These are phyloP conservation scores for Stevia rebaudiana DNA, from an alignment of 140 eudicot species.

Conservation along the genomic window DNA sequence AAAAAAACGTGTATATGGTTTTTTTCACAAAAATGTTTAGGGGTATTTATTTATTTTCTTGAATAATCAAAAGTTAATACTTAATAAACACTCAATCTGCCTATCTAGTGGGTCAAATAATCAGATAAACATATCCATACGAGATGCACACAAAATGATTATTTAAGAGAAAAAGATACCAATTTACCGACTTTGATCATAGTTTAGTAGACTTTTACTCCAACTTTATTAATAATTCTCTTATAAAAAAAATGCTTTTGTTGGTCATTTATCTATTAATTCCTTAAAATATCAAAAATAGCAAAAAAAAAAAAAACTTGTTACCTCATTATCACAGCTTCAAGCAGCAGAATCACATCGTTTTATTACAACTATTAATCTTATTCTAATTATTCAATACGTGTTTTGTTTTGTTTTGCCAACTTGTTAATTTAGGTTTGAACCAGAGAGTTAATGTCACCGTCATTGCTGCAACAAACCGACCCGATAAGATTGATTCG, in stretches of 20 bases:
- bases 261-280: background rate
- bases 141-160: background rate
- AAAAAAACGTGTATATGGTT: background rate
- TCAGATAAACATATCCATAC: background rate
- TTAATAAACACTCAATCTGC: background rate
- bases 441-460: slow-evolving; percentile 78
- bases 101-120: background rate
- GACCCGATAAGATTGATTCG: slow-evolving; percentile 87
- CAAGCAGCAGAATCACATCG: background rate
- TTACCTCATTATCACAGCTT: background rate
- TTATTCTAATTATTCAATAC: background rate
- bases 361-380: background rate
- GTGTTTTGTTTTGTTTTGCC: background rate
- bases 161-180: background rate
- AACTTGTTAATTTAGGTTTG: slow-evolving; percentile 48
- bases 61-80: background rate
- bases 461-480: slow-evolving; percentile 97
- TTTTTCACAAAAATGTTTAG: background rate
- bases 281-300: background rate
- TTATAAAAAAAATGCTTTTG: background rate
- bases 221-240: background rate
- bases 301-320: background rate
- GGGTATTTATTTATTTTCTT: background rate
- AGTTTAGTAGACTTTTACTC: background rate
- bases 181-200: background rate